Base-by-base conservation (phyloP, 163 green algal species). In the Volvox carteri region DNA sequence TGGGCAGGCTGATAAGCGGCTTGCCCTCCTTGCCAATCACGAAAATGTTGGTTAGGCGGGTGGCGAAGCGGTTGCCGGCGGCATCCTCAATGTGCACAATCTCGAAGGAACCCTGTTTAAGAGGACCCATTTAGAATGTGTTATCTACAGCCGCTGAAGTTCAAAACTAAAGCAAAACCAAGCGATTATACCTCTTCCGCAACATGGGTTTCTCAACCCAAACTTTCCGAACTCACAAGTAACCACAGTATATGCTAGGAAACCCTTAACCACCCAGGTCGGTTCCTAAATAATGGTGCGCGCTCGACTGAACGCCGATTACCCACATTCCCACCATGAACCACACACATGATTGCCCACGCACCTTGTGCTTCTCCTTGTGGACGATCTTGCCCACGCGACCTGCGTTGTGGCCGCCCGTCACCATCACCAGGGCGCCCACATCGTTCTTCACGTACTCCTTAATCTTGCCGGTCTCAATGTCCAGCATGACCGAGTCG, bases 401-500 rank as follows among this genome's bases (percentile, higher is more conserved):
- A 33, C 98, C 98, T 86, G 95, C 95, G 96, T 99, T 99, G 93
- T 96, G 95, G 70, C 98, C 98, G 84, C 97, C 97, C 28, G 96
- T 99, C 42, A 97, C 93, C 95, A 99, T 99, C 93, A 87, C 95
- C 86, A 99, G 91, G 91, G 99, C 98, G 92, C 98, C 98, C 19
- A 98, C 85, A 73, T 99, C 98, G 92, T 99, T 99, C 95, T 99
- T 99, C 92, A 99, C 93, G 90, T 98, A 99, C 91, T 99, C 97
- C 87, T 96, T 98, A 91, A 99, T 96, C 97, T 99, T 99, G 93
- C 97, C 96, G 37, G 93, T 98, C 93, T 99, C 98, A 42, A 99
- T 95, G 95, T 99, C 97, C 21, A 99, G 88, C 96, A 99, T 97
- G 58, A 99, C 94, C n/a, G 98, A 98, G 95, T 99, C 98, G 93